These are phyloP conservation scores for Fusarium liriodendri DNA, from an alignment of 2,329 filamentous ascomycete species.

Conservation along the genomic window DNA sequence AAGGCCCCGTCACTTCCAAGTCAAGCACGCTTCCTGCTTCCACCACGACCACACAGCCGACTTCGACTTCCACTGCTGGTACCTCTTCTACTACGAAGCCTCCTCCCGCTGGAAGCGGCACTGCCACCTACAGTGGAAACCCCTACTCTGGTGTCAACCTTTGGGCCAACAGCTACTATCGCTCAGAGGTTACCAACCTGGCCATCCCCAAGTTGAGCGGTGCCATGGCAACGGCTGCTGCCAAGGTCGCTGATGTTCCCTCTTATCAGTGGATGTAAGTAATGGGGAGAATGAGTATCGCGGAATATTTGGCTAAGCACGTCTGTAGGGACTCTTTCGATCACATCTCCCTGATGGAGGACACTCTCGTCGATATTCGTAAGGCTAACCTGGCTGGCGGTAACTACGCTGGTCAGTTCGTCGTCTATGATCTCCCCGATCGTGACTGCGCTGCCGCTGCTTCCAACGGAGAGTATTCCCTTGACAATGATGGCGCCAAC, in stretches of 20 bases:
- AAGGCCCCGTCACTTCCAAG: conserved; percentile 14
- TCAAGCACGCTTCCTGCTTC: conserved; percentile 24
- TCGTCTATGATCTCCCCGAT: conserved; percentile 69
- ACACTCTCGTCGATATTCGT: conserved; percentile 58
- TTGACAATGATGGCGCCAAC: conserved; percentile 61
- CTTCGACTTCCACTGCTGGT: conserved; percentile 9
- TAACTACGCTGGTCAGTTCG: conserved; percentile 61
- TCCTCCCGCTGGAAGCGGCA: conserved; percentile 47
- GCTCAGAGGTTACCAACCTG: conserved; percentile 63
- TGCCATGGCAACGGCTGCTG: conserved; percentile 63
- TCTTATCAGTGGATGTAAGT: conserved; percentile 65
- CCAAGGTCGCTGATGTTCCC: conserved; percentile 63
- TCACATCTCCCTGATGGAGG: conserved; percentile 60
- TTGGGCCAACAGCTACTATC: conserved; percentile 67
- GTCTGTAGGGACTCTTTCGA: conserved; percentile 58
- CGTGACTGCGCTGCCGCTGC: conserved; percentile 68
- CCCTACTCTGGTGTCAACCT: conserved; percentile 62
- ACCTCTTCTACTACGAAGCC: conserved; percentile 33
- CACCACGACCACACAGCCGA: conserved; percentile 17
- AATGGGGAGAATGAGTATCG: accelerated
- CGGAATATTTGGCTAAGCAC: conserved; percentile 10
- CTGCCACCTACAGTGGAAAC: conserved; percentile 63
- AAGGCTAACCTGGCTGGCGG: conserved; percentile 50
- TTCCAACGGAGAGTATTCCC: conserved; percentile 66
- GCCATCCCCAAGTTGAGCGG: conserved; percentile 73